Conservation (phyloP, 140 eudicot species). For the Erigeron philadelphicus region DNA sequence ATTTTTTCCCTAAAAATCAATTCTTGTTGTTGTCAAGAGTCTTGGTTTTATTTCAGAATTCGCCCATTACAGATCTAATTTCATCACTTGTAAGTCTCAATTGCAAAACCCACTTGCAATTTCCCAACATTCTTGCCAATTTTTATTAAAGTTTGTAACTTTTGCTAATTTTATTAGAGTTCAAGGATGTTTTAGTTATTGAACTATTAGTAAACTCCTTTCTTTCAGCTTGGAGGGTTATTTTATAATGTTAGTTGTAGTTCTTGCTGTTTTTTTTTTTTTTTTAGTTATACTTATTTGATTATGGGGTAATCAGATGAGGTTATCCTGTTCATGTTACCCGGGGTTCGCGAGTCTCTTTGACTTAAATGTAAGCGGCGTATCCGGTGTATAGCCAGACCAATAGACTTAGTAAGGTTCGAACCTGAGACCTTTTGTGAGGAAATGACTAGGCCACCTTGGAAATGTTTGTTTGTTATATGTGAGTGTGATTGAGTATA, state of each 20-base stretch:
- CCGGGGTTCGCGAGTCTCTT: no score
- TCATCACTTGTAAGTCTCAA: constrained; percentile 21
- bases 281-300: no score
- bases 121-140: not conserved
- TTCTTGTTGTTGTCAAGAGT: constrained; percentile 6
- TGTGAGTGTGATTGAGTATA: constrained; percentile 13
- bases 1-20: constrained; percentile 15
- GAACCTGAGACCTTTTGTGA: no score
- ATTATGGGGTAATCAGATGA: no score
- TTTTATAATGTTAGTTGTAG: constrained; percentile 17
- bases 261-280: not conserved
- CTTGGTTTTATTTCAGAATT: constrained; percentile 11
- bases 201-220: not conserved
- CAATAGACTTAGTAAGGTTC: no score
- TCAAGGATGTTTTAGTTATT: constrained; percentile 13
- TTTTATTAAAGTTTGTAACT: not conserved
- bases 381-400: no score
- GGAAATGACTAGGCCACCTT: not conserved
- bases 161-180: constrained; percentile 11
- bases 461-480: not conserved
- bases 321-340: no score
- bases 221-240: not conserved
- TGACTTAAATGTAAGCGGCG: no score
- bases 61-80: constrained; percentile 27
- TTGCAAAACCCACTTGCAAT: constrained; percentile 14